These are phyloP conservation scores for Populus hybrid DNA, from an alignment of 441 rosid genomes.

Conservation along the genomic window DNA sequence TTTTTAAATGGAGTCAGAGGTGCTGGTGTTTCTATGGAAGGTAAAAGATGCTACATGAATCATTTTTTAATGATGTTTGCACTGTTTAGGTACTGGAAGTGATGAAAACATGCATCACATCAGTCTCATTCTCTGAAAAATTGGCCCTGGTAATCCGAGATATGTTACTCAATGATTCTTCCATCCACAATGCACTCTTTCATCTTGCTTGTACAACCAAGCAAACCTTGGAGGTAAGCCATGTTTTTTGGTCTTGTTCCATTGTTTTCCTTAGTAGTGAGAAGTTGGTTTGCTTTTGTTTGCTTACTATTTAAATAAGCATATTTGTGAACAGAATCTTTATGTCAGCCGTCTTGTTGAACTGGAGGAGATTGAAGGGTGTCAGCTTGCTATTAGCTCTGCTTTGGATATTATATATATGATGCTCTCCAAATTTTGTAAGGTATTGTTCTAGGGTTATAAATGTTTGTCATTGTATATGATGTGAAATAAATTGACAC, in stretches of 20 bases:
- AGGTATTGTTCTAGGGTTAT: constrained; percentile 41
- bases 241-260: constrained; percentile 17
- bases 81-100: constrained; percentile 65
- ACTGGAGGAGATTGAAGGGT: constrained; percentile 78
- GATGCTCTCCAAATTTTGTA: constrained; percentile 60
- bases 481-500: neutral
- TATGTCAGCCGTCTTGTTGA: constrained; percentile 62
- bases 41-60: neutral
- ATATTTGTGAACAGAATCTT: constrained; percentile 51
- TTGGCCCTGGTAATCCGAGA: constrained; percentile 52
- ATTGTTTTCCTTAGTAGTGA: constrained; percentile 9
- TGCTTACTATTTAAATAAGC: constrained; percentile 17
- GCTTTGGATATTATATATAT: constrained; percentile 58
- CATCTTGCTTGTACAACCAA: constrained; percentile 74
- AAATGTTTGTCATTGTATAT: constrained; percentile 1
- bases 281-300: constrained; percentile 4
- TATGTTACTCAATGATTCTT: constrained; percentile 73
- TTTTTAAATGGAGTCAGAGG: constrained; percentile 2
- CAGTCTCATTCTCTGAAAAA: constrained; percentile 50
- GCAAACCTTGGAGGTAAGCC: constrained; percentile 77
- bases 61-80: constrained; percentile 5
- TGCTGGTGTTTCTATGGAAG: neutral
- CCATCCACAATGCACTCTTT: constrained; percentile 64
- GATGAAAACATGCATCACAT: constrained; percentile 65
- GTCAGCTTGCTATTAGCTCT: constrained; percentile 72